Conservation (phyloP, 805 yeast species). For the Candida tammaniensis region DNA sequence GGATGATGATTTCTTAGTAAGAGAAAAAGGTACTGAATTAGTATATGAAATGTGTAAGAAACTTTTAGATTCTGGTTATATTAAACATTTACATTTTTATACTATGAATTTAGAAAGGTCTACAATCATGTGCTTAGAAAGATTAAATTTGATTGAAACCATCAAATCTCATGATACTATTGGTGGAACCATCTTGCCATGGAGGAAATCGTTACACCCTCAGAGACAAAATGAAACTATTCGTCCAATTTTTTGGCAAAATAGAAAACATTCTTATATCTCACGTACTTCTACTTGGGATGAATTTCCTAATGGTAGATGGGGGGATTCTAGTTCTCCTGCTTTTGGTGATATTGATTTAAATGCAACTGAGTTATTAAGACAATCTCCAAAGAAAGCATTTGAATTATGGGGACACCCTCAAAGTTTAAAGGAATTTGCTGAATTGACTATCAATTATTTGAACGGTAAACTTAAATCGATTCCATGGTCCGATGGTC, state of each 20-base stretch:
- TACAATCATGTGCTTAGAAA: constrained; percentile 82
- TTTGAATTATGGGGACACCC: constrained; percentile 90
- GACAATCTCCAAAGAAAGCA: constrained; percentile 80
- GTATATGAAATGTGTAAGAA: constrained; percentile 80
- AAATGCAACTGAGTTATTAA: constrained; percentile 72
- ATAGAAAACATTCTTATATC: constrained; percentile 85
- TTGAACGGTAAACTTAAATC: constrained; percentile 67
- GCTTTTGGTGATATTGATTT: constrained; percentile 91
- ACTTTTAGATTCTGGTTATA: constrained; percentile 64
- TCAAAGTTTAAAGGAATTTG: constrained; percentile 52
- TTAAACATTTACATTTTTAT: constrained; percentile 89
- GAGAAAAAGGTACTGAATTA: constrained; percentile 80
- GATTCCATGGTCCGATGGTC: constrained; percentile 95
- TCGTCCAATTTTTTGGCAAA: constrained; percentile 95
- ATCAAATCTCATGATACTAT: constrained; percentile 37
- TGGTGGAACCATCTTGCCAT: constrained; percentile 57
- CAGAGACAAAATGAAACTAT: constrained; percentile 76
- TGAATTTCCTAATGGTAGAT: constrained; percentile 97
- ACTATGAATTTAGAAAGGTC: constrained; percentile 97
- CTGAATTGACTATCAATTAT: constrained; percentile 63
- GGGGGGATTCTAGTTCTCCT: constrained; percentile 98
- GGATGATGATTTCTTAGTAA: constrained; percentile 85
- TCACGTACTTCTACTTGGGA: constrained; percentile 93
- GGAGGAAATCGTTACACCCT: constrained; percentile 88
- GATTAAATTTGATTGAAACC: constrained; percentile 54